Conservation (phyloP, 805 yeast species). For the Sugiyamaella smithiae region DNA sequence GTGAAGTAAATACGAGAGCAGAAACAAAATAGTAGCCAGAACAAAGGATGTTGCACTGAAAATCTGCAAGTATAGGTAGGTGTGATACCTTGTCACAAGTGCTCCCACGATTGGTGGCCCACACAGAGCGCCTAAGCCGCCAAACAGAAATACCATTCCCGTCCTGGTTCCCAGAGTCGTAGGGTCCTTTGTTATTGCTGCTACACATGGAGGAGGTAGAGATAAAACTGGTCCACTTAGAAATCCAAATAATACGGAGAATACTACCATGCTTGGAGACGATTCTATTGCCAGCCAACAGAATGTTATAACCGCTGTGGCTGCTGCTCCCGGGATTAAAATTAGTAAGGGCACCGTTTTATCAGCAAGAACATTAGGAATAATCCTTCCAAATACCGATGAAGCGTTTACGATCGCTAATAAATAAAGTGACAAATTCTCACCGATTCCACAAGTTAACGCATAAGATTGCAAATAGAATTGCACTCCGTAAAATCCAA, state of each 20-base stretch:
- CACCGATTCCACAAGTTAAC: slow-evolving; percentile 21
- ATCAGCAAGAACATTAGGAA: slow-evolving; percentile 49
- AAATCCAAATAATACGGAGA: slow-evolving; percentile 33
- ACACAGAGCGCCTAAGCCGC: slow-evolving; percentile 46
- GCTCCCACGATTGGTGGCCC: slow-evolving; percentile 35
- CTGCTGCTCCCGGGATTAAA: slow-evolving; percentile 29
- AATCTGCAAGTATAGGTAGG: neutral
- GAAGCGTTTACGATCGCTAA: slow-evolving; percentile 34
- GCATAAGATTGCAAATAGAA: slow-evolving; percentile 37
- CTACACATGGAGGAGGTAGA: slow-evolving; percentile 31
- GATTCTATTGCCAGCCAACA: slow-evolving; percentile 25
- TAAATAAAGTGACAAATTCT: slow-evolving; percentile 28
- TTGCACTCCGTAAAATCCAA: slow-evolving; percentile 36
- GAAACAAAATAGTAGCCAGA: neutral
- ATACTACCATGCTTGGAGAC: slow-evolving; percentile 29
- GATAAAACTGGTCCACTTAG: slow-evolving; percentile 34
- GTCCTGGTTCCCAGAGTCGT: slow-evolving; percentile 44
- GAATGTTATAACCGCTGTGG: slow-evolving; percentile 16
- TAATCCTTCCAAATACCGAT: slow-evolving; percentile 48
- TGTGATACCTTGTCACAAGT: slow-evolving; percentile 12
- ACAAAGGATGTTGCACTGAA: neutral
- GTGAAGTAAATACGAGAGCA: neutral
- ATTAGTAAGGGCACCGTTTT: slow-evolving; percentile 44
- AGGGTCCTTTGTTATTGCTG: slow-evolving; percentile 39
- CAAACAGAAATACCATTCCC: slow-evolving; percentile 58